A percentile compares a stretch with the other conserved stretches of the same genome.
Evolutionary conservation across 257 asterid species (phyloP).

Genomic region (Nicotiana attenuata): DNA sequence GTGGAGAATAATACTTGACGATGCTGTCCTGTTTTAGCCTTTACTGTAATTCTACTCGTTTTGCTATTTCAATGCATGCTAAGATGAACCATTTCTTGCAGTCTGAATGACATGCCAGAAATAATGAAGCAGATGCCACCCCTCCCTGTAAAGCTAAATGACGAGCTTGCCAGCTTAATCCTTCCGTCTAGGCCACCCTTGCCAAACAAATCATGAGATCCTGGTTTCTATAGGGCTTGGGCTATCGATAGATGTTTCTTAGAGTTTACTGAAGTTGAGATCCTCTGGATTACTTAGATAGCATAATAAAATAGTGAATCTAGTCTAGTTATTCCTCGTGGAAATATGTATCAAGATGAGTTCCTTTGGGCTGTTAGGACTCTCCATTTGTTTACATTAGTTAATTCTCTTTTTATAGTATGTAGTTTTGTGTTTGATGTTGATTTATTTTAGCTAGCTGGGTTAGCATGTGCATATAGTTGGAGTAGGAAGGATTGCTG

Average conservation of each 20-base stretch:
- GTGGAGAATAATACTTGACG: background rate
- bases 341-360: conserved; percentile 17
- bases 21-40: background rate
- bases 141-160: conserved; percentile 78
- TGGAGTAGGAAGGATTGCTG: conserved; percentile 6
- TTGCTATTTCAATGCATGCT: conserved; percentile 1
- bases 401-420: background rate
- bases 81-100: conserved; percentile 30
- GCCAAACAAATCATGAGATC: conserved; percentile 40
- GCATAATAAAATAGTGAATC: conserved; percentile 29
- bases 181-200: conserved; percentile 40
- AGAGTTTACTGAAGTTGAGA: conserved; percentile 9
- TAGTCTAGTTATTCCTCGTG: conserved; percentile 10
- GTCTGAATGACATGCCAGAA: conserved; percentile 63
- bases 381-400: background rate
- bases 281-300: conserved; percentile 11
- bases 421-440: background rate
- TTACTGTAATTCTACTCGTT: background rate
- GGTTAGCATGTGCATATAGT: conserved; percentile 10
- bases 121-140: conserved; percentile 89
- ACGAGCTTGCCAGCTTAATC: conserved; percentile 62
- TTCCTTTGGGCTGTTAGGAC: conserved; percentile 7
- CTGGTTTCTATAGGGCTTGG: background rate
- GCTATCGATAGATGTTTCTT: conserved; percentile 15
- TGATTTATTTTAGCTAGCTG: background rate